phyloP scores from a whole-genome alignment of 2,329 filamentous ascomycete species.

The Scedosporium dehoogii region DNA sequence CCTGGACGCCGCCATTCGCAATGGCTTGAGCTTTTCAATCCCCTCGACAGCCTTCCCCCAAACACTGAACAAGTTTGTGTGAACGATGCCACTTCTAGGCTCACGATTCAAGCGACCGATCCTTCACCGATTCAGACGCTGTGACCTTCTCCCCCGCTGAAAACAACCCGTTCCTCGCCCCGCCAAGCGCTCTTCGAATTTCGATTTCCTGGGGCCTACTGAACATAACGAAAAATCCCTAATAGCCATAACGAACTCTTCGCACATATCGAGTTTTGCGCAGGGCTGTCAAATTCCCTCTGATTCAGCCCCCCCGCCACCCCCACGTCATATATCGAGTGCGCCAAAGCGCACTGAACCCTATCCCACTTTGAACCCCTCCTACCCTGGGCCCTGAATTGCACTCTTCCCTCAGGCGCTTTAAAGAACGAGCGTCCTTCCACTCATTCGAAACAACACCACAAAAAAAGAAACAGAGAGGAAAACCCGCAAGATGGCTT shows the following conservation, averaged over 20 bases:
- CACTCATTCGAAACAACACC: too few species aligned
- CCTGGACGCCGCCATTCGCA: neutral
- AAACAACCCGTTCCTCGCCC: too few species aligned
- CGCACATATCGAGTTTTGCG: too few species aligned
- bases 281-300: too few species aligned
- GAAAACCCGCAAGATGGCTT: neutral
- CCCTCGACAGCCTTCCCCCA: neutral
- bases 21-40: neutral
- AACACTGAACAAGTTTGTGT: neutral
- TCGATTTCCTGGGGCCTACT: too few species aligned
- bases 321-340: neutral
- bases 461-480: too few species aligned
- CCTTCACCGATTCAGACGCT: neutral
- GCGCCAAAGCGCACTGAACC: neutral
- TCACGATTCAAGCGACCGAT: neutral
- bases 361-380: neutral
- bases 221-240: too few species aligned
- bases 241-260: too few species aligned
- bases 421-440: too few species aligned
- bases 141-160: neutral
- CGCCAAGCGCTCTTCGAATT: too few species aligned
- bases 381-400: neutral
- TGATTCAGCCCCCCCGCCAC: neutral
- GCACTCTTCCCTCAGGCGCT: constrained; percentile 13
- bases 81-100: neutral